Base-by-base conservation (phyloP, 257 asterid species). In the Solanum boliviense region DNA sequence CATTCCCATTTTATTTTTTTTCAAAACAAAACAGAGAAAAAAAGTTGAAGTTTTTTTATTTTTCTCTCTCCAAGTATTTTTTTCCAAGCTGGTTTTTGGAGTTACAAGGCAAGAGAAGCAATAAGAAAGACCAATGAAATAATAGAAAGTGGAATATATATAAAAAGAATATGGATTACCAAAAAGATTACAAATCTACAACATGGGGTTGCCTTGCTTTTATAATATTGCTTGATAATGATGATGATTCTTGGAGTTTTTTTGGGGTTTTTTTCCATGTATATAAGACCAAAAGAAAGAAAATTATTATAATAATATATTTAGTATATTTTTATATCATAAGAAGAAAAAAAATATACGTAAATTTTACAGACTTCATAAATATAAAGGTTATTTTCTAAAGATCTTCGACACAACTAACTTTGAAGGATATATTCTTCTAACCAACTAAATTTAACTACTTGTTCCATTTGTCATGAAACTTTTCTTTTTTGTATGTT, bases 91-190 rank as follows among this genome's bases (percentile, higher is more conserved):
- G 92, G 88, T 86, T 88, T 91, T 90, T 93, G 94, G 93, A 93
- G 91, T 95, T 73, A 27, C 92, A 96, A 93, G 97, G 91, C 10
- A 18, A 52, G 10, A 52, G 97, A 93, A 93, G 94, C 95, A 92
- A 95, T 86, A 86, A 58, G 79, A 39, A 72, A 44, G 83, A 73
- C 60, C 25, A 39, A 76, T 21, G 44, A 23, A 20, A 23, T 23
- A 88, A 67, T 87, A 78, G 62, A 62, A 39, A 68, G 82, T 85
- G 41, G 36, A 67, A 85, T 62, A 56, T n/a, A 46, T n/a, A 81
- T 67, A 76, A 72, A 81, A 71, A 71, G 44, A 58, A 58, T n/a
- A 87, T 36, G 79, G 81, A 87, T 89, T 72, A 87, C 60, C 46
- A 74, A 25, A 86, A 86, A 73, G 60, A 86, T 86, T 73, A 62